Percentiles rank a stretch among this genome's conserved stretches.
These are phyloP conservation scores for Mucor velutinosus DNA, from an alignment of 371 early-diverging fungal species.

Conservation along the genomic window DNA sequence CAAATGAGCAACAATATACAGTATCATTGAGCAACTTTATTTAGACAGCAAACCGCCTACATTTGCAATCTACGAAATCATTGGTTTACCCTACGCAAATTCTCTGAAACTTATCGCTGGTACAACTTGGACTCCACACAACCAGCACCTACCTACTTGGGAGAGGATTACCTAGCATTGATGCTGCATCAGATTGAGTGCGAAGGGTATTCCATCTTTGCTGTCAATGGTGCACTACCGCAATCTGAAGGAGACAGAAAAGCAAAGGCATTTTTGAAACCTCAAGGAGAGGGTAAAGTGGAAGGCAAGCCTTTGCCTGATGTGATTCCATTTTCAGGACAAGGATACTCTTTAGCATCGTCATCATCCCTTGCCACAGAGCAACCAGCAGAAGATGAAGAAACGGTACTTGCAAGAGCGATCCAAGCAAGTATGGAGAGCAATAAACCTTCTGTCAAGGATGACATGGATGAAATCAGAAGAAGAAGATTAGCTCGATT, in stretches of 20 bases:
- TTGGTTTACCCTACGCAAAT: conserved; percentile 71
- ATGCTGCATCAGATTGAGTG: conserved; percentile 65
- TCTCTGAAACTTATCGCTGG: conserved; percentile 65
- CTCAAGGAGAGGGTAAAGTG: conserved; percentile 6
- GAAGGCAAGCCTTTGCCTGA: neutral
- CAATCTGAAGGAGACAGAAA: conserved; percentile 29
- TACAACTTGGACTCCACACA: conserved; percentile 72
- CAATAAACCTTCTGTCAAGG: neutral
- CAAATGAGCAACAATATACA: neutral
- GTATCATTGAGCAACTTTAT: neutral
- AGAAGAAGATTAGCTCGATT: conserved; percentile 39
- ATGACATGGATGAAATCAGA: conserved; percentile 39
- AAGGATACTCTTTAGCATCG: conserved; percentile 27
- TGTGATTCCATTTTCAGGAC: conserved; percentile 28
- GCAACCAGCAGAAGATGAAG: conserved; percentile 19
- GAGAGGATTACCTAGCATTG: conserved; percentile 67
- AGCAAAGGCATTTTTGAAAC: conserved; percentile 23
- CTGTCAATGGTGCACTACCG: conserved; percentile 30
- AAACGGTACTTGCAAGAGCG: conserved; percentile 31
- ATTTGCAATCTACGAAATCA: conserved; percentile 66
- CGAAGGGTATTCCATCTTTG: conserved; percentile 55
- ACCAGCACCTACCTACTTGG: conserved; percentile 53
- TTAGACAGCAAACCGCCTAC: conserved; percentile 49
- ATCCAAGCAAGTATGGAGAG: conserved; percentile 40
- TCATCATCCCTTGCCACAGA: neutral